A percentile compares a stretch with the other conserved stretches of the same genome.
phyloP scores from a whole-genome alignment of 2,329 filamentous ascomycete species.

The Clonostachys rosea region DNA sequence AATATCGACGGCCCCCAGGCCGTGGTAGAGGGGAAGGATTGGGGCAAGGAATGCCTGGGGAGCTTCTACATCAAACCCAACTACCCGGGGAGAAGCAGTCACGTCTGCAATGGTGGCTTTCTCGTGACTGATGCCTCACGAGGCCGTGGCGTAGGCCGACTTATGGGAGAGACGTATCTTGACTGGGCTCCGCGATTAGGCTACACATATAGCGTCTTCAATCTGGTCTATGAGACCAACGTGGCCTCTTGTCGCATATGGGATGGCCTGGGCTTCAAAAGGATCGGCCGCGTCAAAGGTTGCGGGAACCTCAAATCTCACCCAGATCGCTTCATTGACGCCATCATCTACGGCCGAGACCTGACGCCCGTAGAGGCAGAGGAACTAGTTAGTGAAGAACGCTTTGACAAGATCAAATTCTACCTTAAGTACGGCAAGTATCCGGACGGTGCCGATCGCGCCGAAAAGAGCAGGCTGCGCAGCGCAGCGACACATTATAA shows the following conservation, averaged over 20 bases:
- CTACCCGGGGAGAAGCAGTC: conserved; percentile 84
- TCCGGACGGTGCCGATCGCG: conserved; percentile 85
- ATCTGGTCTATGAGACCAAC: conserved; percentile 91
- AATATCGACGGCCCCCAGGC: conserved; percentile 62
- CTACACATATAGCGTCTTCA: conserved; percentile 91
- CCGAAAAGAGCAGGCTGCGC: conserved; percentile 90
- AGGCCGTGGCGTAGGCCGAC: conserved; percentile 68
- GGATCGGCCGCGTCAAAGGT: conserved; percentile 77
- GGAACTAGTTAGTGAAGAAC: conserved; percentile 86
- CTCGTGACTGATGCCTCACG: conserved; percentile 69
- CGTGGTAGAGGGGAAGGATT: conserved; percentile 58
- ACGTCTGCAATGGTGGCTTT: conserved; percentile 84
- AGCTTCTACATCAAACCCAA: conserved; percentile 95
- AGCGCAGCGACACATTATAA: conserved; percentile 96
- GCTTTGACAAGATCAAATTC: conserved; percentile 97
- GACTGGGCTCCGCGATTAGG: conserved; percentile 77
- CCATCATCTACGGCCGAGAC: conserved; percentile 73
- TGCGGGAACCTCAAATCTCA: conserved; percentile 67
- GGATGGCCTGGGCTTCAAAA: conserved; percentile 89
- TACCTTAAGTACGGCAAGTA: conserved; percentile 95
- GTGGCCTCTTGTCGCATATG: conserved; percentile 86
- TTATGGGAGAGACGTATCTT: conserved; percentile 73
- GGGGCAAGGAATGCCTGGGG: conserved; percentile 76
- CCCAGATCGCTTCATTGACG: conserved; percentile 65
- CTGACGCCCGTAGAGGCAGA: conserved; percentile 49